Evolutionary conservation across 805 yeast species (phyloP).

Genomic region (Ogataea paradorogensis): DNA sequence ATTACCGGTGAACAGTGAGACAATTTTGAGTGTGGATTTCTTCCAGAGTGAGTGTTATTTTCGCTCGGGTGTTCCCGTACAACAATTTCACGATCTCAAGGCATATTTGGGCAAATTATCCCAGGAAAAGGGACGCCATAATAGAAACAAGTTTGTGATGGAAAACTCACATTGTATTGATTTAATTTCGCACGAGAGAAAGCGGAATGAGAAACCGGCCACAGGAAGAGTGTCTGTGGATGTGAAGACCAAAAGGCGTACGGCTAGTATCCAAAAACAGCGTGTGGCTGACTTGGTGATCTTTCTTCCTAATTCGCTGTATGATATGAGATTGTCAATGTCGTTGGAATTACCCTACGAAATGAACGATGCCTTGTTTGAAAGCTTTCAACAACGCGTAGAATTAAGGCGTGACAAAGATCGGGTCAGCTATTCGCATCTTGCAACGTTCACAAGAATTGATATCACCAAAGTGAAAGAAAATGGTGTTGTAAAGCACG

Average conservation of each 20-base stretch:
- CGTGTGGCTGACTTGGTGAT: constrained; percentile 71
- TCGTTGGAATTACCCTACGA: constrained; percentile 74
- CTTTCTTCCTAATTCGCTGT: constrained; percentile 71
- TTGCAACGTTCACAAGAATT: constrained; percentile 68
- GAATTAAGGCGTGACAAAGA: constrained; percentile 64
- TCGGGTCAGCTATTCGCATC: constrained; percentile 68
- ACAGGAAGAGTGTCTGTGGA: constrained; percentile 67
- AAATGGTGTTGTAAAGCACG: constrained; percentile 29
- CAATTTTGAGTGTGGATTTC: constrained; percentile 48
- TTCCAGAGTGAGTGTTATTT: constrained; percentile 55
- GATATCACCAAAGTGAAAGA: constrained; percentile 64
- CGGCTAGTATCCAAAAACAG: constrained; percentile 68
- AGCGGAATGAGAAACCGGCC: constrained; percentile 62
- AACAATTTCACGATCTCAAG: constrained; percentile 55
- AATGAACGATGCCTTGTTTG: constrained; percentile 49
- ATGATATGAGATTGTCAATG: constrained; percentile 74
- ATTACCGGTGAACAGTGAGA: constrained; percentile 67
- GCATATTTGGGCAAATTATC: constrained; percentile 55
- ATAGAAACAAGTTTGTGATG: constrained; percentile 48
- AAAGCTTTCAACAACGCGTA: constrained; percentile 47
- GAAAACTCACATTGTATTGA: constrained; percentile 65
- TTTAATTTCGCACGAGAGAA: constrained; percentile 57
- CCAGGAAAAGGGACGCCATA: constrained; percentile 20
- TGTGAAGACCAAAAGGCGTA: constrained; percentile 60
- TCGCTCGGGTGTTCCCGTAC: constrained; percentile 63